Conservation (phyloP, 257 asterid species). For the Petrea volubilis region DNA sequence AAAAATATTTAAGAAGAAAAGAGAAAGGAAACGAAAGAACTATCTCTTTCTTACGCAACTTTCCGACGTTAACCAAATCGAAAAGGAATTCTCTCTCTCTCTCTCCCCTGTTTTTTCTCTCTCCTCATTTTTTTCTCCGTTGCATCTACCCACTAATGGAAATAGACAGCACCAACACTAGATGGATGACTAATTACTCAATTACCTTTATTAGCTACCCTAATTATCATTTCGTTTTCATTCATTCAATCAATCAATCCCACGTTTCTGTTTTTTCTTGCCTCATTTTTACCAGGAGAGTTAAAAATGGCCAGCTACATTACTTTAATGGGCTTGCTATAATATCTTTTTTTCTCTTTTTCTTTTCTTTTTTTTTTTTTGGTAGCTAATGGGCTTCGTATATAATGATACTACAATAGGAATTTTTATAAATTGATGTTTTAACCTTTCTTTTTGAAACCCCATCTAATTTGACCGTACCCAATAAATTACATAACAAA, state of each 20-base stretch:
- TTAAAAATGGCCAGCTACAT: background rate
- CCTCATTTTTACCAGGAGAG: conserved; percentile 33
- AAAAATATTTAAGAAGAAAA: background rate
- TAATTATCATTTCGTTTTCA: conserved; percentile 58
- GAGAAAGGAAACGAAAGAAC: conserved; percentile 31
- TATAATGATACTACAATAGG: too few relatives aligned
- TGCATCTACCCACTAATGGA: conserved; percentile 48
- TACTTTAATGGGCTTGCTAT: conserved; percentile 10
- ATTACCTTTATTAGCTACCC: conserved; percentile 57
- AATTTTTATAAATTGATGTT: too few relatives aligned
- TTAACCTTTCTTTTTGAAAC: too few relatives aligned
- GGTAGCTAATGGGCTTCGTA: too few relatives aligned
- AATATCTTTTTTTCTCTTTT: too few relatives aligned
- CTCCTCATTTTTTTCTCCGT: conserved; percentile 11
- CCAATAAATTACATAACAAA: too few relatives aligned
- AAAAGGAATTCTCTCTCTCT: conserved; percentile 45
- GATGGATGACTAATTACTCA: conserved; percentile 58
- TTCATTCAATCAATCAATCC: conserved; percentile 45
- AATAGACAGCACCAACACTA: conserved; percentile 63
- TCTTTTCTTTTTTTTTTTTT: too few relatives aligned
- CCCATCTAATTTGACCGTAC: too few relatives aligned
- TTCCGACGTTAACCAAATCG: conserved; percentile 96
- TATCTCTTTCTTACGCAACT: conserved; percentile 71
- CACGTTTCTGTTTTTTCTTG: conserved; percentile 38
- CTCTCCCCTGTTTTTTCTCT: conserved; percentile 14